Evolutionary conservation across 129 eudicot genomes (phyloP), one percentile per base, ranked within the genome.

Genomic region (Flaveria linearis): DNA sequence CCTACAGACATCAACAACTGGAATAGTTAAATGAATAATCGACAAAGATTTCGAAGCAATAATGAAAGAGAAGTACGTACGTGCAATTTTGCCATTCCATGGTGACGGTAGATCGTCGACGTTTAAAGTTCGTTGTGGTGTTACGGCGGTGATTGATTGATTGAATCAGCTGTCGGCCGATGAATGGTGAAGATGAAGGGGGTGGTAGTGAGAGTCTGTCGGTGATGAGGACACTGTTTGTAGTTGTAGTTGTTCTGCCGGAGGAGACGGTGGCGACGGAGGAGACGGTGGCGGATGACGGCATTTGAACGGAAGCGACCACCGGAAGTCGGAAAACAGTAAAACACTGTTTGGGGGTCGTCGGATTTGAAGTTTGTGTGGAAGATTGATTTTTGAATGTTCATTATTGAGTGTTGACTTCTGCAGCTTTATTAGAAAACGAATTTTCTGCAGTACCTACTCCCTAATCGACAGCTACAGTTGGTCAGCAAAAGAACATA

Each of bases 21-120:
- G 7, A 5, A 36, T 5, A 36, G 41, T 36, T 7, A 36, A 36
- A 36, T 36, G 41, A 36, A 36, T 5, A 36, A 36, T 36, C 41
- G 1, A 36, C 41, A 5, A 36, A 36, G 41, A 36, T 36, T 36
- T 36, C 0, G 41, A 36, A 36, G 41, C 41, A 36, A 5, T 36
- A 36, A 5, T 36, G 41, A 36, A 36, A 36, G 7, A 36, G 41
- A 30, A 25, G 9, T 77, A 20, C 55, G 78, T 85, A 91, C 97
- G 92, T 89, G 97, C 88, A 87, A 70, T 89, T 89, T 76, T 92
- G 96, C 96, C 92, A 87, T 71, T 89, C 78, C 97, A 89, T 89
- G 80, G 84, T 76, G n/a, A 88, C 70, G 56, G 81, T 76, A 39
- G 80, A 75, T 62, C 88, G 82, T 47, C 78, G 82, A 75, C 46